Evolutionary conservation across 2,329 filamentous ascomycete genomes (phyloP).

Genomic region (Ramularia collo-cygni): DNA sequence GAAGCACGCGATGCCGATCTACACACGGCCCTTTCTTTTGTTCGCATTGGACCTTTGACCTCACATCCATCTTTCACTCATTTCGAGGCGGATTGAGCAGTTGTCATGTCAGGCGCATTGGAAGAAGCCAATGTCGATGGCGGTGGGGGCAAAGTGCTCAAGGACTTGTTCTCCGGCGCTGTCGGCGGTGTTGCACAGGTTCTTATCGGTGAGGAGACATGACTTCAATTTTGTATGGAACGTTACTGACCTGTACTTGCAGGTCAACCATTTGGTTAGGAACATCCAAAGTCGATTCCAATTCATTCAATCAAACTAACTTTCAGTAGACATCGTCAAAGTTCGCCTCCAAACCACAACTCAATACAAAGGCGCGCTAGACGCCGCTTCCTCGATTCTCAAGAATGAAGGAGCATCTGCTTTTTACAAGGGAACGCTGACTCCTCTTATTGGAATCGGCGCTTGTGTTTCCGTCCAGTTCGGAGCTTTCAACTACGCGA

Average conservation of each 20-base stretch:
- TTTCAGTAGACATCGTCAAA: constrained; percentile 76
- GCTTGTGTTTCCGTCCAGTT: constrained; percentile 97
- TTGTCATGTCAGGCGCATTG: constrained; percentile 33
- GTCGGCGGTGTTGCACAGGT: constrained; percentile 92
- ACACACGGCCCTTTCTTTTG: no score
- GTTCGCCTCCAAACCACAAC: constrained; percentile 88
- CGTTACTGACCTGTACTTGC: constrained; percentile 8
- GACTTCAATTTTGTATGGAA: constrained; percentile 2
- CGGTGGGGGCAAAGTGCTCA: constrained; percentile 51
- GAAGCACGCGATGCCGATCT: no score
- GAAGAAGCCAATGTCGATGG: constrained; percentile 36
- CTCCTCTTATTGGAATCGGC: constrained; percentile 89
- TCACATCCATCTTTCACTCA: no score
- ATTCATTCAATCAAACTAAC: constrained; percentile 7
- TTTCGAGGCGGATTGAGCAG: background rate
- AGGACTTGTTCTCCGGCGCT: constrained; percentile 87
- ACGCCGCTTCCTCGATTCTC: constrained; percentile 77
- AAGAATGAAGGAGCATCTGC: constrained; percentile 79
- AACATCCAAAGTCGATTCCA: constrained; percentile 1
- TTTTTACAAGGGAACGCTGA: constrained; percentile 98
- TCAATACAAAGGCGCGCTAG: constrained; percentile 71
- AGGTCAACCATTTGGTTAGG: constrained; percentile 61
- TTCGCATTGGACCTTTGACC: no score
- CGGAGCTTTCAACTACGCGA: constrained; percentile 89
- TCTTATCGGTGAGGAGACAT: constrained; percentile 65